Evolutionary conservation across 805 yeast genomes (phyloP).

Genomic region (Danielia oregonensis): DNA sequence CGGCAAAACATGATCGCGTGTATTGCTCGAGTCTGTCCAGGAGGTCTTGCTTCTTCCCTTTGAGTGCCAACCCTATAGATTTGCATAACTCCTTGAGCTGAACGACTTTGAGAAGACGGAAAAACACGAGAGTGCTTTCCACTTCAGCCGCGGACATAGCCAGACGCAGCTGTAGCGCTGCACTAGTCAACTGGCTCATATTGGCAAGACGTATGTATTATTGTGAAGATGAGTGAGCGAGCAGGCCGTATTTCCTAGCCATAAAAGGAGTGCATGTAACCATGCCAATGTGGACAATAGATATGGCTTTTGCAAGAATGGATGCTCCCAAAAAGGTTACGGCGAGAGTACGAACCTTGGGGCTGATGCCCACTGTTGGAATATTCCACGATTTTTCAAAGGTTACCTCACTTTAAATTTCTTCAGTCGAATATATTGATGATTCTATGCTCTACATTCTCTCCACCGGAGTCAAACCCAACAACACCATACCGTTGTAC

Average conservation of each 20-base stretch:
- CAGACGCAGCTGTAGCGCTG: slow-evolving; percentile 2
- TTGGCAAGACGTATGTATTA: not conserved
- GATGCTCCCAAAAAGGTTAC: no score
- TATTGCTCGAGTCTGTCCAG: slow-evolving; percentile 50
- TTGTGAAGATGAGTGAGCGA: no score
- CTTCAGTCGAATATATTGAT: not conserved
- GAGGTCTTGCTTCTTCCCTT: slow-evolving; percentile 62
- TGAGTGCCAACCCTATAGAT: slow-evolving; percentile 42
- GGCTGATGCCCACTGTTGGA: no score
- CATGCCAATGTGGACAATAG: no score
- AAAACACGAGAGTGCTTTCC: slow-evolving; percentile 24
- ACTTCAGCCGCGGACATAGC: slow-evolving; percentile 6
- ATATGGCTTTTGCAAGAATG: slow-evolving; percentile 2
- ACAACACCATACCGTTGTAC: slow-evolving; percentile 80
- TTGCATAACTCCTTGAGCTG: slow-evolving; percentile 53
- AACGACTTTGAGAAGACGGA: slow-evolving; percentile 42
- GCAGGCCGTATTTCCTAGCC: no score
- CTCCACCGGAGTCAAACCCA: slow-evolving; percentile 97
- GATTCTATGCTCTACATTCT: slow-evolving; percentile 61
- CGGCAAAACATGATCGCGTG: slow-evolving; percentile 38
- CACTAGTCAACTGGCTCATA: slow-evolving; percentile 4
- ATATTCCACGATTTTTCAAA: no score
- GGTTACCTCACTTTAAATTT: no score
- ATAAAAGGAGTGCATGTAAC: no score
- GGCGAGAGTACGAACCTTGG: no score